A percentile compares a stretch with the other conserved stretches of the same genome.
Conservation (phyloP, 352 stramenopile genomes). For the Aphanomyces euteiches region DNA sequence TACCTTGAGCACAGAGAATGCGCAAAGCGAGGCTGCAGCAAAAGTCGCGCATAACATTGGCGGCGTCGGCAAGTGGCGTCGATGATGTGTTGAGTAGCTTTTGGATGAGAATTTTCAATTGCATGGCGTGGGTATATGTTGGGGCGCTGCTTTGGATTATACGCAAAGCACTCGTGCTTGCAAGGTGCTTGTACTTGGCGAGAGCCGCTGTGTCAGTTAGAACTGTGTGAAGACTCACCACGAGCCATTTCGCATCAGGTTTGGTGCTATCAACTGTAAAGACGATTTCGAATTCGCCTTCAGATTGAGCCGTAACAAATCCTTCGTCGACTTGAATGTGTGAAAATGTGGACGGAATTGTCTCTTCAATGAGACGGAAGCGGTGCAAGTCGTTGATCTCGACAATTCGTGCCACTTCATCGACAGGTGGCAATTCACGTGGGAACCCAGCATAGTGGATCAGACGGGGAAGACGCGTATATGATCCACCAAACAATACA, state of each 20-base stretch:
- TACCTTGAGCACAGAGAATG: conserved; percentile 69
- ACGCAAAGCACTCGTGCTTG: conserved; percentile 60
- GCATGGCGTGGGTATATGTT: conserved; percentile 68
- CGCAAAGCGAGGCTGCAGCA: conserved; percentile 72
- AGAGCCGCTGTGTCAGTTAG: conserved; percentile 40
- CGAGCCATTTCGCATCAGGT: conserved; percentile 65
- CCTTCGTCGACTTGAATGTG: conserved; percentile 71
- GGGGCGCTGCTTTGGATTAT: conserved; percentile 78
- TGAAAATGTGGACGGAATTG: conserved; percentile 74
- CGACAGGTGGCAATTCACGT: conserved; percentile 60
- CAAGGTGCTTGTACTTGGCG: conserved; percentile 41
- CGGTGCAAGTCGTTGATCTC: conserved; percentile 78
- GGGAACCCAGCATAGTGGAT: conserved; percentile 69
- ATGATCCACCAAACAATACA: conserved; percentile 72
- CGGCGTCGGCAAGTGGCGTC: conserved; percentile 70
- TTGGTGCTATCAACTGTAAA: conserved; percentile 79
- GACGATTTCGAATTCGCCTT: conserved; percentile 82
- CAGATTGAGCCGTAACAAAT: conserved; percentile 70
- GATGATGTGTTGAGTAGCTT: conserved; percentile 83
- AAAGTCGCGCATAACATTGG: conserved; percentile 80
- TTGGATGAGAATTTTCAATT: conserved; percentile 81
- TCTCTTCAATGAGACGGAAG: conserved; percentile 75
- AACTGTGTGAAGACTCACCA: conserved; percentile 65
- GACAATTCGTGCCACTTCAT: conserved; percentile 46
- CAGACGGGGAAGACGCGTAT: conserved; percentile 66